Evolutionary conservation across 495 filamentous ascomycete species (phyloP).

Genomic region (Penicillium salamii): DNA sequence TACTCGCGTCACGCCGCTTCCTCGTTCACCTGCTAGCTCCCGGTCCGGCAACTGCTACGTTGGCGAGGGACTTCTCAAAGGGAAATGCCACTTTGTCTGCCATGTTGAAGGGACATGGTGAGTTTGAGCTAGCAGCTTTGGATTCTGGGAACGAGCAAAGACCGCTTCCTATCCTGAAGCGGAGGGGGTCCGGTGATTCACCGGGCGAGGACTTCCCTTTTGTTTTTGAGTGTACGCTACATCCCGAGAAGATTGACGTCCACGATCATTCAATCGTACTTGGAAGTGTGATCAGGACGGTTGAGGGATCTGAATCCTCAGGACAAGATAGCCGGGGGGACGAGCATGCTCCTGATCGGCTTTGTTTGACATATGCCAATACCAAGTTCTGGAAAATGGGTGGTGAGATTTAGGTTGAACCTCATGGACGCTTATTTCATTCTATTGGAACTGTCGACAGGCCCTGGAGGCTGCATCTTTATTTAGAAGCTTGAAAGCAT

Average conservation of each 20-base stretch:
- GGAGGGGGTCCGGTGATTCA: conserved; percentile 7
- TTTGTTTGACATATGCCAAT: conserved; percentile 47
- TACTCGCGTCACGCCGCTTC: conserved; percentile 47
- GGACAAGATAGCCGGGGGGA: background rate
- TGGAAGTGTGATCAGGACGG: conserved; percentile 30
- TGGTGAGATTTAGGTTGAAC: conserved; percentile 24
- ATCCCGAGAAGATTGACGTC: conserved; percentile 37
- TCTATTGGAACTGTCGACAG: no score
- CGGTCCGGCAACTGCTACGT: conserved; percentile 23
- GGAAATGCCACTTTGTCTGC: conserved; percentile 33
- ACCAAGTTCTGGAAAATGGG: conserved; percentile 48
- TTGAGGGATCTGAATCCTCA: conserved; percentile 8
- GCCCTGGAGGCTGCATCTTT: no score
- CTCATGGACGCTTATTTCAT: no score
- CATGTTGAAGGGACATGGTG: conserved; percentile 28
- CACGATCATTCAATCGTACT: conserved; percentile 45
- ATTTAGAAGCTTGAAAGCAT: background rate
- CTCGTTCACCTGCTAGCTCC: conserved; percentile 42
- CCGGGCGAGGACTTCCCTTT: conserved; percentile 32
- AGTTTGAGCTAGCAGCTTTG: conserved; percentile 36
- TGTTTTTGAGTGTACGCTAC: conserved; percentile 39
- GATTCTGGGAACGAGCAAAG: conserved; percentile 5
- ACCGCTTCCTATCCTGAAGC: conserved; percentile 32
- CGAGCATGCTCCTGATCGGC: conserved; percentile 14
- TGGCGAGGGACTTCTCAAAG: conserved; percentile 45